Conservation (phyloP, 331 rosid species). For the Acacia pycnantha region DNA sequence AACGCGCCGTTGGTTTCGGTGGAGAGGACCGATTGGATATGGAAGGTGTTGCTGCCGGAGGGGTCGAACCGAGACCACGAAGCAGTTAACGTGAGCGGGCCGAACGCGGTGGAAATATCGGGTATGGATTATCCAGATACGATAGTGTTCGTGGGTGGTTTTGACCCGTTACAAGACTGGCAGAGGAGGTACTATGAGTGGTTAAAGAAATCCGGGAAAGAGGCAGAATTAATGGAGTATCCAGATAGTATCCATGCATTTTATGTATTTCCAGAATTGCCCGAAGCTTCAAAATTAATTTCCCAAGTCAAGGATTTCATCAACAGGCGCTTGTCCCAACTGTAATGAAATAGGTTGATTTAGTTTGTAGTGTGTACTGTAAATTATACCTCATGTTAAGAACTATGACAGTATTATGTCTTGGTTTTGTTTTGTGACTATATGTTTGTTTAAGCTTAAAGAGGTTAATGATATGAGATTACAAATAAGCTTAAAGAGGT, state of each 20-base stretch:
- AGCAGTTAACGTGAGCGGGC: constrained; percentile 13
- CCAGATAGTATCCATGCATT: neutral
- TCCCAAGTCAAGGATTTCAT: too few relatives aligned
- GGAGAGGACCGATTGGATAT: neutral
- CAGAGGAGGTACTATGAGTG: constrained; percentile 8
- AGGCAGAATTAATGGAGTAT: neutral
- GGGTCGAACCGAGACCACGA: neutral
- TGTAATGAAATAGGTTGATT: too few relatives aligned
- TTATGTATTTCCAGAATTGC: constrained; percentile 8
- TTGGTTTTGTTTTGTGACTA: too few relatives aligned
- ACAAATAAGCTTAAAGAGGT: too few relatives aligned
- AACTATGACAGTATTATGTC: too few relatives aligned
- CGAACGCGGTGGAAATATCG: constrained; percentile 20
- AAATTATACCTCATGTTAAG: too few relatives aligned
- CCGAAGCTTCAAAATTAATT: too few relatives aligned
- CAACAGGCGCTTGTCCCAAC: too few relatives aligned
- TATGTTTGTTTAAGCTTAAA: too few relatives aligned
- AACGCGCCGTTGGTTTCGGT: neutral
- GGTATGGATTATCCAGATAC: constrained; percentile 41
- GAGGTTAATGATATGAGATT: too few relatives aligned
- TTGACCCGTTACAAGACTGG: constrained; percentile 58
- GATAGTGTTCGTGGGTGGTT: constrained; percentile 41
- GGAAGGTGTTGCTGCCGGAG: neutral
- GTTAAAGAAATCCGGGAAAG: neutral
- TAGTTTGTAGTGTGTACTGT: too few relatives aligned